These are phyloP conservation scores for Candida lessepsii DNA, from an alignment of 805 yeast species.

Conservation along the genomic window DNA sequence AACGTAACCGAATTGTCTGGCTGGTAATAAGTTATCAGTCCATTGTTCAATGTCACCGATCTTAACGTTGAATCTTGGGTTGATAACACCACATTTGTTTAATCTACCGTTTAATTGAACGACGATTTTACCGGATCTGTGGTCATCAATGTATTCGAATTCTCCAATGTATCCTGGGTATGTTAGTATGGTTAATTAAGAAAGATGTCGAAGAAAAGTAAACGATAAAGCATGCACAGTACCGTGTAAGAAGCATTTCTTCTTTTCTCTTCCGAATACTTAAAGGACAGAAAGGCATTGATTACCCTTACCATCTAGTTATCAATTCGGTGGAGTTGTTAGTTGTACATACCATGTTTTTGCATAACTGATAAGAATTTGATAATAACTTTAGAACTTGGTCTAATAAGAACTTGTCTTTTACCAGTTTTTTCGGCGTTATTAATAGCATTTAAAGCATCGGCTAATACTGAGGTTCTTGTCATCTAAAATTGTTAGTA, in stretches of 20 bases:
- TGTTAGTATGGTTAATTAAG: conserved; percentile 21
- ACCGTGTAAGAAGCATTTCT: conserved; percentile 72
- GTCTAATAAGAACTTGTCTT: conserved; percentile 98
- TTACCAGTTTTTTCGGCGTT: conserved; percentile 99
- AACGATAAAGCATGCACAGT: conserved; percentile 45
- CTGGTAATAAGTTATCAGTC: conserved; percentile 97
- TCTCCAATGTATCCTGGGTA: conserved; percentile 84
- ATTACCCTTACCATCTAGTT: conserved; percentile 94
- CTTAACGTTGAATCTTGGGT: conserved; percentile 98
- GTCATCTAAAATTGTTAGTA: conserved; percentile 58
- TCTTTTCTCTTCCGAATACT: conserved; percentile 82
- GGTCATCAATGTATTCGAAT: conserved; percentile 97
- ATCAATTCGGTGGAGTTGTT: conserved; percentile 73
- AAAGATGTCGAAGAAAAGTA: conserved; percentile 63
- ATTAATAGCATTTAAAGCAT: conserved; percentile 96
- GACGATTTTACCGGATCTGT: conserved; percentile 97
- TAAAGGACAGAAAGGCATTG: conserved; percentile 97
- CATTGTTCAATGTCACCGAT: conserved; percentile 95
- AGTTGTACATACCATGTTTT: conserved; percentile 58
- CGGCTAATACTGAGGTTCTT: conserved; percentile 97
- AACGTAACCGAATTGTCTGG: conserved; percentile 98
- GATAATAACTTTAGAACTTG: conserved; percentile 97
- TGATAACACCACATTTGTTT: conserved; percentile 98
- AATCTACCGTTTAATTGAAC: conserved; percentile 97
- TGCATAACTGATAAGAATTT: conserved; percentile 96